phyloP scores from a whole-genome alignment of 2,329 filamentous ascomycete species.

The Calonectria crousiana region DNA sequence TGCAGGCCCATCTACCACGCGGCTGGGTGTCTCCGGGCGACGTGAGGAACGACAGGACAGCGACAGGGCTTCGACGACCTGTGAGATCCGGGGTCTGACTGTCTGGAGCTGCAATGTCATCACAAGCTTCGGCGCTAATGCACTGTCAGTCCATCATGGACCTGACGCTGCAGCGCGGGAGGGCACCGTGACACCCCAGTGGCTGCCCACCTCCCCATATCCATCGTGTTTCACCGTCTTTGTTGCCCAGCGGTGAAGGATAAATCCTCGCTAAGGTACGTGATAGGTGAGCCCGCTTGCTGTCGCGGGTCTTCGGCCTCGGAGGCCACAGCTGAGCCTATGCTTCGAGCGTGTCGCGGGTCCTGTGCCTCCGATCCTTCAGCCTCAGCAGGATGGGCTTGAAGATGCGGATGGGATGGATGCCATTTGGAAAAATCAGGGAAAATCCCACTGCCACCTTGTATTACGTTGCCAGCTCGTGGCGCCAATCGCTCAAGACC shows the following conservation, averaged over 20 bases:
- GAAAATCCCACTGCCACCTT: not conserved
- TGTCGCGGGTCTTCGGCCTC: not conserved
- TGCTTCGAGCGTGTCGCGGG: not conserved
- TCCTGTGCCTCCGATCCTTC: not conserved
- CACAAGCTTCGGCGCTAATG: not conserved
- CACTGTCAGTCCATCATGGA: conserved; percentile 3
- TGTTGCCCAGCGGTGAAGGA: conserved; percentile 5
- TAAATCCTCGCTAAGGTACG: not conserved
- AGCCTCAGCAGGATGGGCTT: not conserved
- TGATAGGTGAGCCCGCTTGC: conserved; percentile 9
- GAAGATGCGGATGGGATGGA: not conserved
- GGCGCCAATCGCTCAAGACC: not conserved
- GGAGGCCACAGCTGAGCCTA: not conserved
- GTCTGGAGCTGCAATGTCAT: not conserved
- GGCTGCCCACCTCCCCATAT: not conserved
- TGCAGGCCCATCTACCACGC: not conserved
- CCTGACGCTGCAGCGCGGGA: not conserved
- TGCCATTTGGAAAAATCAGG: not conserved
- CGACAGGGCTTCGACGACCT: not conserved
- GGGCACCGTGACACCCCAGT: not conserved
- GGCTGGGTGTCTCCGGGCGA: conserved; percentile 6
- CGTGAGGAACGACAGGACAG: not conserved
- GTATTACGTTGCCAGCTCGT: not conserved
- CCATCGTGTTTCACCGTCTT: conserved; percentile 1
- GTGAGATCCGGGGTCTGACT: conserved; percentile 1